A percentile compares a stretch with the other conserved stretches of the same genome.
phyloP scores from a whole-genome alignment of 805 yeast species.

The Suhomyces faveliae region DNA sequence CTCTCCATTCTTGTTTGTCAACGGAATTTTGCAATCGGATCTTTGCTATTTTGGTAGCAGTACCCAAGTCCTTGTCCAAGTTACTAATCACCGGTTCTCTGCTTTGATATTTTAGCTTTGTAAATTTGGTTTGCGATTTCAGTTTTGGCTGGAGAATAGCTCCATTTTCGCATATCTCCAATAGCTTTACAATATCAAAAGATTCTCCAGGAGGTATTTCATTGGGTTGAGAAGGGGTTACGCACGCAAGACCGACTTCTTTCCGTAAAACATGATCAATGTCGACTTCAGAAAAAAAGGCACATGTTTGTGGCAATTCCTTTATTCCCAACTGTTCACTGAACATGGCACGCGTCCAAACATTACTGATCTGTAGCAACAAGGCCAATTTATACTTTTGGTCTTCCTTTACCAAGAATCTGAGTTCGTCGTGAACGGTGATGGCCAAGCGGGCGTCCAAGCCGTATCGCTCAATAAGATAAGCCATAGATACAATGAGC shows the following conservation, averaged over 20 bases:
- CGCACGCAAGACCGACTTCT: slow-evolving; percentile 88
- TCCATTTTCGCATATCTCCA: slow-evolving; percentile 35
- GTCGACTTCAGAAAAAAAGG: slow-evolving; percentile 92
- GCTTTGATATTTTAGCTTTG: slow-evolving; percentile 10
- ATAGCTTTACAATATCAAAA: slow-evolving; percentile 54
- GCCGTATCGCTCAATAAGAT: slow-evolving; percentile 59
- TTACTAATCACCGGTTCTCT: slow-evolving; percentile 16
- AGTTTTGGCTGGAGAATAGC: slow-evolving; percentile 4
- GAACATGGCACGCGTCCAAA: slow-evolving; percentile 96
- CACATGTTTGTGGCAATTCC: slow-evolving; percentile 91
- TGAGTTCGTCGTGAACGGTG: slow-evolving; percentile 93
- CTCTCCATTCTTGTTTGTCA: slow-evolving; percentile 25
- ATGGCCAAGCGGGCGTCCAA: slow-evolving; percentile 76
- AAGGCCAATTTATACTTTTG: slow-evolving; percentile 77
- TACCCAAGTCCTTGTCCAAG: slow-evolving; percentile 16
- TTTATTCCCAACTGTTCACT: slow-evolving; percentile 87
- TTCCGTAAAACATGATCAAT: slow-evolving; percentile 85
- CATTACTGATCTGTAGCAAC: slow-evolving; percentile 81
- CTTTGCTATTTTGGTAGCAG: slow-evolving; percentile 18
- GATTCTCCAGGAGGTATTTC: slow-evolving; percentile 76
- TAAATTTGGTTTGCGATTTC: slow-evolving; percentile 1
- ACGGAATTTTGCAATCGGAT: slow-evolving; percentile 29
- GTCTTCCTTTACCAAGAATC: slow-evolving; percentile 72
- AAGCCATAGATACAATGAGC: slow-evolving; percentile 82
- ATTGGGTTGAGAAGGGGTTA: slow-evolving; percentile 80